Base-by-base conservation (phyloP, 1,284 basidiomycete genomes). In the Heliocybe sulcata region DNA sequence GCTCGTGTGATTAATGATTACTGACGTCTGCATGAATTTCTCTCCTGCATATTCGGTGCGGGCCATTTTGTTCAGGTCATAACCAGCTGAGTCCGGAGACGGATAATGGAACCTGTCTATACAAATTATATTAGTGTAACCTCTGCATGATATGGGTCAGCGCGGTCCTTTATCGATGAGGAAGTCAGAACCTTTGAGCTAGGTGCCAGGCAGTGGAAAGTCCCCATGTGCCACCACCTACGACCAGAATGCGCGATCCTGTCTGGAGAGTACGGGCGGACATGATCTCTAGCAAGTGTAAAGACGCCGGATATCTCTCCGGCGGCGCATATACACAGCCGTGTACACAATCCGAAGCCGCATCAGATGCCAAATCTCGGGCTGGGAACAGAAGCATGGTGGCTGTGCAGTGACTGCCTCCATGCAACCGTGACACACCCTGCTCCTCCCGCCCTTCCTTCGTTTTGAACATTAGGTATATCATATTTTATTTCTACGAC, bases 51-150 rank as follows among this genome's bases (percentile, higher is more conserved):
- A 29, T 25, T 29, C 47, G 6, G 53, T 22, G 48, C 56, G 12
- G 53, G 53, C 54, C 22, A 59, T 57, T 33, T 59, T 59, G 42
- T 57, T 59, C 29, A 57, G 29, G 35, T 59, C 58, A 47, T 59
- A 54, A 20, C 58, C 58, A 12, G 56, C 58, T 27, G 52, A 56
- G 27, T 57, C 52, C 22, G 53, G 53, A 45, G 55, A 56, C 2
- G 58, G 58, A 51, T 57, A 57, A 4, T 56, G 58, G 23, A 51
- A 59, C 14, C 53, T 53, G 35, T 59, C 58, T 1, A 59, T 50
- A 29, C 56, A 51, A 8, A 47, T 53, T 12, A 59, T 53, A 35
- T 59, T 54, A 6, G 12, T 29, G 45, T 57, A 59, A 11, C 58
- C 58, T 25, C 55, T 57, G 2, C 53, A 56, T 20, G 56, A 42